Evolutionary conservation across 2,329 filamentous ascomycete genomes (phyloP).

Genomic region (Fusarium solani-melongenae): DNA sequence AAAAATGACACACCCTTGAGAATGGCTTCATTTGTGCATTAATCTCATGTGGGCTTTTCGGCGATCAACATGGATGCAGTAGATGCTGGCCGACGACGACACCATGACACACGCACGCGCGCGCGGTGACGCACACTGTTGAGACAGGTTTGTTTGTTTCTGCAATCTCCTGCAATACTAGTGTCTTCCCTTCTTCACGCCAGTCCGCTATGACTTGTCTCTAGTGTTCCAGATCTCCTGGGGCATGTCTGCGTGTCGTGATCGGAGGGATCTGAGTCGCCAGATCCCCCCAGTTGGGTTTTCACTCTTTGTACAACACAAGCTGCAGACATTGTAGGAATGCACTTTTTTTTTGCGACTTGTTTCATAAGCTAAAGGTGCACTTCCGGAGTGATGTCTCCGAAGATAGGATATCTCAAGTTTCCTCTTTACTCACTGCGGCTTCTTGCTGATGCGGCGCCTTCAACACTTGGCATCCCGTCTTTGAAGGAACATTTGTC

Average conservation of each 20-base stretch:
- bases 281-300: background rate
- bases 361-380: background rate
- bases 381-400: background rate
- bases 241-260: background rate
- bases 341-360: background rate
- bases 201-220: background rate
- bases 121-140: background rate
- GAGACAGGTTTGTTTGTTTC: background rate
- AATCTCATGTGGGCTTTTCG: background rate
- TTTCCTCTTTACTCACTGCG: background rate
- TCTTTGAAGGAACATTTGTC: background rate
- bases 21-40: slow-evolving; percentile 2
- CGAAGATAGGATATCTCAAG: background rate
- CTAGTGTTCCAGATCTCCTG: slow-evolving; percentile 1
- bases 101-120: background rate
- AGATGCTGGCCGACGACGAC: background rate
- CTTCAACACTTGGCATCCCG: background rate
- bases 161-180: background rate
- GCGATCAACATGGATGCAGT: background rate
- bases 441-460: background rate
- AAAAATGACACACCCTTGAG: background rate
- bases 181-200: background rate
- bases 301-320: background rate
- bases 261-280: slow-evolving; percentile 2
- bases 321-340: background rate